Conservation (phyloP, 345 rosid genomes). For the Citrus cavaleriei region DNA sequence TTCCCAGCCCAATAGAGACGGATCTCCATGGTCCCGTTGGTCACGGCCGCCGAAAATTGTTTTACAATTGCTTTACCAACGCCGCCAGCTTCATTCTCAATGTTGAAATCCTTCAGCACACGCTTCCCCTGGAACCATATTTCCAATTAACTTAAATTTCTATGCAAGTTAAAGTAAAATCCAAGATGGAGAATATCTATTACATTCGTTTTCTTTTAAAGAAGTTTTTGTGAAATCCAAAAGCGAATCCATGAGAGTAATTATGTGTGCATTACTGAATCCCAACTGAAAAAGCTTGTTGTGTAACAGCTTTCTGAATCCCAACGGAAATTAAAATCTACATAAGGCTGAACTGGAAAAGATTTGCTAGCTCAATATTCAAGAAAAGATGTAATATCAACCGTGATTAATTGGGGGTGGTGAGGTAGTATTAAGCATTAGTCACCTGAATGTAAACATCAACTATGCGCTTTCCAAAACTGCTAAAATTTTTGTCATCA, state of each 20-base stretch:
- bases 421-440: not conserved
- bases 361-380: not conserved
- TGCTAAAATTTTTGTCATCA: slow-evolving; percentile 22
- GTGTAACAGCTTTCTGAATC: not conserved
- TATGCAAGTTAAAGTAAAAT: not conserved
- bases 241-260: no score
- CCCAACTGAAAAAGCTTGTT: not conserved
- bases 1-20: slow-evolving; percentile 51
- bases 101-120: slow-evolving; percentile 32
- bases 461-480: slow-evolving; percentile 57
- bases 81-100: slow-evolving; percentile 24
- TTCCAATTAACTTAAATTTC: not conserved
- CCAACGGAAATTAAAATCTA: not conserved
- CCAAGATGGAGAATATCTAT: no score
- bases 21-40: slow-evolving; percentile 22
- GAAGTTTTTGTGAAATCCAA: no score
- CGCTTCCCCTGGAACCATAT: slow-evolving; percentile 35
- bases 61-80: slow-evolving; percentile 9
- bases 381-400: not conserved
- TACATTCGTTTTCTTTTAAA: no score
- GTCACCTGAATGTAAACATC: slow-evolving; percentile 66
- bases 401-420: not conserved
- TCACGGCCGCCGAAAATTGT: not conserved
- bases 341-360: no score
- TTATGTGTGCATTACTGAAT: not conserved